phyloP scores from a whole-genome alignment of 495 filamentous ascomycete species.

The Trypethelium eluteriae region DNA sequence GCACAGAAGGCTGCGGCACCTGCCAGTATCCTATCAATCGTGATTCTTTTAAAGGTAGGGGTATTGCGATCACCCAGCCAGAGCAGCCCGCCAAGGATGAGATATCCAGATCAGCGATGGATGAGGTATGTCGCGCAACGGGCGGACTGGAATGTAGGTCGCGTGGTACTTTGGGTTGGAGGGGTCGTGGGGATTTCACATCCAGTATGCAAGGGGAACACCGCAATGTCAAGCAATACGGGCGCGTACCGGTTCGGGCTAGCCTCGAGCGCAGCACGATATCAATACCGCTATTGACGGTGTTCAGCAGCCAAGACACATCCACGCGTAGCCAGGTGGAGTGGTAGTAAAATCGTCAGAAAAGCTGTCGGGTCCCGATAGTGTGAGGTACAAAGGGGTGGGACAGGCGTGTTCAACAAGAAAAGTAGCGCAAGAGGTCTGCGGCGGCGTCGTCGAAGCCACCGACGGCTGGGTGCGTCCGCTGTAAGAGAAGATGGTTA shows the following conservation, averaged over 20 bases:
- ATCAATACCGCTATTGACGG: background rate
- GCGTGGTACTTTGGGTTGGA: background rate
- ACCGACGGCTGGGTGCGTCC: background rate
- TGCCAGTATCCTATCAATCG: background rate
- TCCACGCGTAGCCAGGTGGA: background rate
- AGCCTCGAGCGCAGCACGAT: constrained; percentile 6
- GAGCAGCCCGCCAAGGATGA: background rate
- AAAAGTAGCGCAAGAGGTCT: background rate
- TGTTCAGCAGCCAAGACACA: background rate
- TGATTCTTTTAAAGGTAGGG: background rate
- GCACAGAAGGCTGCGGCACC: constrained; percentile 2
- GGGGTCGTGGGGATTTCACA: background rate
- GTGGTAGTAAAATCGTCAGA: background rate
- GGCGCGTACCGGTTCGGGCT: background rate
- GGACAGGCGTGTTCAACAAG: background rate
- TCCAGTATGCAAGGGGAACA: constrained; percentile 6
- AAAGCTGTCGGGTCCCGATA: background rate
- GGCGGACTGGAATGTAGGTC: background rate
- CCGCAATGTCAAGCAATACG: constrained; percentile 7
- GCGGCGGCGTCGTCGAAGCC: background rate
- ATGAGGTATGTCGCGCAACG: background rate
- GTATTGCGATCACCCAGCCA: background rate
- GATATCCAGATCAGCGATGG: background rate
- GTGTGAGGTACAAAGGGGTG: background rate
- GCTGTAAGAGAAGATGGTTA: background rate